Evolutionary conservation across 2,329 filamentous ascomycete genomes (phyloP), one percentile per base, ranked within the genome.

Genomic region (Epichloe amarillans): DNA sequence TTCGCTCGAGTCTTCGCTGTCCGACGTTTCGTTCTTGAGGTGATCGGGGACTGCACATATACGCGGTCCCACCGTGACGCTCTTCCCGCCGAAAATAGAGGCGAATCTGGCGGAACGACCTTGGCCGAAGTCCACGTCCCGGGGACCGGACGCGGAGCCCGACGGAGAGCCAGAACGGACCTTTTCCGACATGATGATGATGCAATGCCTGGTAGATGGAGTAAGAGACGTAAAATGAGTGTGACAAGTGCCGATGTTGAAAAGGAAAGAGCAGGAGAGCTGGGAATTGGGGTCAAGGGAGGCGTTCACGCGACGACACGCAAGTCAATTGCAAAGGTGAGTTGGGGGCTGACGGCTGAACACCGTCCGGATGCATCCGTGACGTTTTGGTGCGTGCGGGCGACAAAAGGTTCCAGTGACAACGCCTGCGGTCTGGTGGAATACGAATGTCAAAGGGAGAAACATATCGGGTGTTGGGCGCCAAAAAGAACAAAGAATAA

Each of bases 61-160:
- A 47, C 76, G 72, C 52, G 71, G 74, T 1, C 76, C 76, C 46
- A 79, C 64, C 40, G 57, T 60, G 43, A 75, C 70, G 26, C 60
- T 57, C 10, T 57, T 54, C 33, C 70, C 69, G 40, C 69, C 69
- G 49, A 72, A 71, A 15, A 67, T 49, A 39, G 62, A 60, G 10
- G 67, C 65, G 51, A 61, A 61, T 53, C 59, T 56, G 1, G 63
- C 62, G 19, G 62, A 60, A 23, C 53, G 50, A 17, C n/a, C n/a
- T 12, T 35, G 38, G 48, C 36, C 57, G 36, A 38, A 56, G 47
- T 64, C 62, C 5, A 55, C 50, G 48, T 64, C 61, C 37, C 52
- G 57, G 57, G 33, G 57, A 10, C 44, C 52, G 4, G 50, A 48
- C 3, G 40, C 52, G 11, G 56, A 49, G 35, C 42, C 42, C 12